Evolutionary conservation across 2,329 filamentous ascomycete genomes (phyloP).

Genomic region (Ceratocystis papillata): DNA sequence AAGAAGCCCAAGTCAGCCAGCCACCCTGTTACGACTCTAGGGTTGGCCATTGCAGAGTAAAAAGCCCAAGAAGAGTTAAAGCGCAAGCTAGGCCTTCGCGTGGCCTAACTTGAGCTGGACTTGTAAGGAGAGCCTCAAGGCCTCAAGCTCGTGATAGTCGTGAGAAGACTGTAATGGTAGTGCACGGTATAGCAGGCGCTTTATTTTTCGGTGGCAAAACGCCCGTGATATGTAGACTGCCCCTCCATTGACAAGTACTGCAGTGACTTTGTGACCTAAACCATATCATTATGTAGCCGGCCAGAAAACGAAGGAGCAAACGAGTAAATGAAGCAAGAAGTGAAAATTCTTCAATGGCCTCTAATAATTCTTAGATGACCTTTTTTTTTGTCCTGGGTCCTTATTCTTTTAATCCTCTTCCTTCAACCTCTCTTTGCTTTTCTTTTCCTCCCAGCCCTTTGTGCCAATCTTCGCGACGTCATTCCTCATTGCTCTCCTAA

Average conservation of each 20-base stretch:
- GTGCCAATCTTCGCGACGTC: not conserved
- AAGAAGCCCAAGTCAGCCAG: no score
- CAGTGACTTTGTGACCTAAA: not conserved
- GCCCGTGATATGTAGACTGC: not conserved
- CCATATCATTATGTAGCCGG: not conserved
- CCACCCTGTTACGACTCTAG: not conserved
- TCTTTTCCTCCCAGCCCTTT: not conserved
- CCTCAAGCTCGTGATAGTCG: constrained; percentile 1
- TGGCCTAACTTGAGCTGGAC: not conserved
- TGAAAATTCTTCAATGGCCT: not conserved
- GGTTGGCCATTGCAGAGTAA: not conserved
- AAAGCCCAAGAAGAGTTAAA: not conserved
- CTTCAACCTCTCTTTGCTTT: not conserved
- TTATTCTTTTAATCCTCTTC: not conserved
- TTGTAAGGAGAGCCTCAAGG: not conserved
- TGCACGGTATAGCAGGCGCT: not conserved
- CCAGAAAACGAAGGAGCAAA: constrained; percentile 3
- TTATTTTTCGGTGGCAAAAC: not conserved
- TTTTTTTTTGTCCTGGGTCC: not conserved
- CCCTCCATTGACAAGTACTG: not conserved
- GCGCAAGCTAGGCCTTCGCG: not conserved
- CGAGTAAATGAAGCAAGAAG: not conserved
- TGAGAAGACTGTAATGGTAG: not conserved
- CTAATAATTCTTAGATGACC: not conserved
- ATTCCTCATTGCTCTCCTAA: not conserved